Evolutionary conservation across 805 yeast species (phyloP).

Genomic region (Saccharomyces cerevisiae): DNA sequence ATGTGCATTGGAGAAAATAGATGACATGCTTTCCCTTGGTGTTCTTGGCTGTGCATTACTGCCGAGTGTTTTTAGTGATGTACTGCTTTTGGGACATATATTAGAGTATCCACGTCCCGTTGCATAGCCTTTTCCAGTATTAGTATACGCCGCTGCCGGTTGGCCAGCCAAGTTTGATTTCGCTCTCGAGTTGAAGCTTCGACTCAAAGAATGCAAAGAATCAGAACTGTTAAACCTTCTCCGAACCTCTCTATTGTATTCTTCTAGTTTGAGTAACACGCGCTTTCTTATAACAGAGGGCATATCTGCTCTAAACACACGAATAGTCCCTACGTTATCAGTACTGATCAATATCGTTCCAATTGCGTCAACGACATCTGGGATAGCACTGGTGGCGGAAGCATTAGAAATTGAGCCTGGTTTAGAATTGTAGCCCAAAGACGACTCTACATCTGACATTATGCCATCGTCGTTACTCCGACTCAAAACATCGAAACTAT

Average conservation of each 20-base stretch:
- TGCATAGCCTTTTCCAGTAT: neutral
- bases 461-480: neutral
- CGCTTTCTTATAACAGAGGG: conserved; percentile 41
- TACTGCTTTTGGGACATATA: neutral
- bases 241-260: conserved; percentile 2
- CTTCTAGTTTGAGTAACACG: conserved; percentile 20
- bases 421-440: neutral
- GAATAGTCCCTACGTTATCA: conserved; percentile 62
- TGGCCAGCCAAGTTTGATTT: neutral
- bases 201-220: conserved; percentile 2
- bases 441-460: neutral
- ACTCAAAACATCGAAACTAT: conserved; percentile 2
- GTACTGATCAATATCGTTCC: conserved; percentile 61
- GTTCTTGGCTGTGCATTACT: neutral
- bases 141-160: neutral
- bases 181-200: neutral
- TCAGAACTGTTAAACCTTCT: neutral
- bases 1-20: neutral
- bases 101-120: neutral
- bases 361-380: conserved; percentile 27
- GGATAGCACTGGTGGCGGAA: conserved; percentile 2
- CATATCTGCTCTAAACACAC: conserved; percentile 75
- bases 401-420: neutral
- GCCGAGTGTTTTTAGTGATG: neutral
- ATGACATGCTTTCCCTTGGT: neutral